Base-by-base conservation (phyloP, 2,329 filamentous ascomycete genomes). In the Xylariales sp. region DNA sequence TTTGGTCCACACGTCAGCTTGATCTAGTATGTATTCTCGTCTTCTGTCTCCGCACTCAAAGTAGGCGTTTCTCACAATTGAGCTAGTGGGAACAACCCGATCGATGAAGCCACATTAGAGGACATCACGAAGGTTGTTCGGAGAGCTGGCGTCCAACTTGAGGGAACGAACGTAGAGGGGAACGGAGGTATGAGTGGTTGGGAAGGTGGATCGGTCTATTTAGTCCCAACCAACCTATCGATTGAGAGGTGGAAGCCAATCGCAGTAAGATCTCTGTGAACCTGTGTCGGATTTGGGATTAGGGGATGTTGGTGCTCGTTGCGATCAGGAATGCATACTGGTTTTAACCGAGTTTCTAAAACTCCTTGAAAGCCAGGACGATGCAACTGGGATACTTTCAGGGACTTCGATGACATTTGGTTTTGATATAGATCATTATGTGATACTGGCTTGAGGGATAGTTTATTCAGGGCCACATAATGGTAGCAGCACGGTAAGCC, bases 1-100 rank as follows among this genome's bases (percentile, higher is more conserved):
- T 62, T 50, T 44, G 58, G 55, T 24, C 57, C 58, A 19, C 59
- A 62, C 47, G 49, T 61, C 19, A 61, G 58, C 40, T 40, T 62
- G 48, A 51, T 60, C 28, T 62, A 62, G 59, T 61, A 40, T 52
- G 59, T 58, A 4, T 2, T 25, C 20, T 20, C 18, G 16, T 8
- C 5, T 16, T 19, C 9, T 29, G 33, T 31, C 4, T 34, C 10
- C 20, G 19, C 12, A 9, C 24, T 8, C 11, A 11, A 7, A 21
- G 1, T 6, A 21, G 24, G 21, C 16, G 38, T 45, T 37, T 46
- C 36, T 4, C 4, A 4, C 4, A 3, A 16, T 27, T 2, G n/a
- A 14, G 14, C 12, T 21, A 61, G 58, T 43, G 57, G 56, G 1
- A 42, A 52, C 18, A 43, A 49, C 32, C 44, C 47, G 3, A 54